Percentiles rank a stretch among this genome's conserved stretches.
Conservation (phyloP, 306 rosid species). For the Ziziphus jujuba region DNA sequence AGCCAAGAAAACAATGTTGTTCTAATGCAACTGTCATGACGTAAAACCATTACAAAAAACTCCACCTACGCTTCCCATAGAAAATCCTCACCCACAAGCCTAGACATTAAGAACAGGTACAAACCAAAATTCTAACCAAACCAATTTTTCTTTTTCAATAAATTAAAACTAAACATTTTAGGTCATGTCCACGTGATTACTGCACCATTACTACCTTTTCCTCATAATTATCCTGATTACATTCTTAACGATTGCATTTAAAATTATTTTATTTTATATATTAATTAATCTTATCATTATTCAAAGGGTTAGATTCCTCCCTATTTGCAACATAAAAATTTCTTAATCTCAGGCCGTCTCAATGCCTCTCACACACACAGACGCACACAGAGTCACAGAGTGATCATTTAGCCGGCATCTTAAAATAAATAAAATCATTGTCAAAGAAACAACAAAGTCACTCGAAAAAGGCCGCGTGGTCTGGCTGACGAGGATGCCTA, state of each 20-base stretch:
- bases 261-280: background rate
- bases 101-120: constrained; percentile 27
- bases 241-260: background rate
- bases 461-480: constrained; percentile 41
- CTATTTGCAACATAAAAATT: background rate
- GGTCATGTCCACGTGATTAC: constrained; percentile 35
- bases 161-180: constrained; percentile 1
- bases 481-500: constrained; percentile 35
- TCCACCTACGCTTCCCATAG: constrained; percentile 38
- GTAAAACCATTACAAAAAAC: constrained; percentile 29
- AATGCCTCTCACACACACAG: background rate
- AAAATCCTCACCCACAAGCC: constrained; percentile 23
- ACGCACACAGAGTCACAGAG: too few relatives aligned
- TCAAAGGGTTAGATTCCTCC: constrained; percentile 4
- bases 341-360: background rate
- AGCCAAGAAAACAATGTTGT: constrained; percentile 52
- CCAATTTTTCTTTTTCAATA: background rate
- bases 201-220: constrained; percentile 15
- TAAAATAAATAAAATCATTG: constrained; percentile 34
- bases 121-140: constrained; percentile 15
- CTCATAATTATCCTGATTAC: constrained; percentile 10
- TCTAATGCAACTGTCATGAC: constrained; percentile 41
- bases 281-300: background rate
- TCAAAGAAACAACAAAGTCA: constrained; percentile 33
- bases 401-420: background rate